Evolutionary conservation across 805 yeast species (phyloP).

Genomic region (Suhomyces pyralidae): DNA sequence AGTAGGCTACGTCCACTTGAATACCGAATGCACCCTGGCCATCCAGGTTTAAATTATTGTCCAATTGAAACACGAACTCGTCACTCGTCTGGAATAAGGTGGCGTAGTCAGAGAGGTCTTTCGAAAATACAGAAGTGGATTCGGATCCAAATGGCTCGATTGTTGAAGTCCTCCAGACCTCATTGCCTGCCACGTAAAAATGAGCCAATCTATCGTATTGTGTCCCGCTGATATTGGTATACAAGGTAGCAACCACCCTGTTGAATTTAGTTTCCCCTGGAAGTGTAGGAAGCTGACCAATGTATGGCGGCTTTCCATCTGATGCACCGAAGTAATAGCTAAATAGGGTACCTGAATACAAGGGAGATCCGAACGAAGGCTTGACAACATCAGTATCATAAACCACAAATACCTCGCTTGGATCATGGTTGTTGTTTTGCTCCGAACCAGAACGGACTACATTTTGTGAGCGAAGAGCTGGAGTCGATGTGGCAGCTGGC

Average conservation of each 20-base stretch:
- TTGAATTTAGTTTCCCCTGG: constrained; percentile 48
- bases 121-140: constrained; percentile 54
- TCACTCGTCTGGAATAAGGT: too few species aligned
- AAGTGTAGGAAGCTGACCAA: constrained; percentile 24
- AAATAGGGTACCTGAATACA: constrained; percentile 40
- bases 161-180: constrained; percentile 81
- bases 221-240: constrained; percentile 52
- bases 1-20: constrained; percentile 52
- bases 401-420: constrained; percentile 15
- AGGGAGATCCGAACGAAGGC: constrained; percentile 26
- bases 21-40: constrained; percentile 61
- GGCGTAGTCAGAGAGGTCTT: constrained; percentile 62
- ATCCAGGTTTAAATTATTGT: constrained; percentile 56
- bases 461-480: neutral
- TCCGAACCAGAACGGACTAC: neutral
- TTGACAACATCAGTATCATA: constrained; percentile 15
- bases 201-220: constrained; percentile 70
- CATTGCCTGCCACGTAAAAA: constrained; percentile 57
- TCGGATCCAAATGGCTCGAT: too few species aligned
- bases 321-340: constrained; percentile 53
- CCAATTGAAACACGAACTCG: constrained; percentile 66
- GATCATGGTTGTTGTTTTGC: neutral
- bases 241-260: constrained; percentile 51
- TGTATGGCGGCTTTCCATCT: constrained; percentile 54
- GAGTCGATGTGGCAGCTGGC: neutral